A percentile compares a stretch with the other conserved stretches of the same genome.
These are phyloP conservation scores for Phytopythium cucurbitacearum DNA, from an alignment of 352 stramenopile genomes.

Conservation along the genomic window DNA sequence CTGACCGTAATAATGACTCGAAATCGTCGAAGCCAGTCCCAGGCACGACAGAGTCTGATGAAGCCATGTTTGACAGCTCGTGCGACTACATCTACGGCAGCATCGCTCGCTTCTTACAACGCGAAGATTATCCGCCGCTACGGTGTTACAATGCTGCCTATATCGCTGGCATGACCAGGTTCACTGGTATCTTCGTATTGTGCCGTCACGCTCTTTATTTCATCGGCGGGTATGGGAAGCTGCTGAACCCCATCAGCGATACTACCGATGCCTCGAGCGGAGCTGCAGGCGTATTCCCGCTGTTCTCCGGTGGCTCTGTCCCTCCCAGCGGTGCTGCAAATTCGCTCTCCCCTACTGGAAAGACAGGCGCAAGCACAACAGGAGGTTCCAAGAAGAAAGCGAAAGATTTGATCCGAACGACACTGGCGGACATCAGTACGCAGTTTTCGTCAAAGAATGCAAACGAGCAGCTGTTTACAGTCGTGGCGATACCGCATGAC, in stretches of 20 bases:
- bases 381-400: conserved; percentile 34
- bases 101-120: conserved; percentile 57
- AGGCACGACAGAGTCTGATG: conserved; percentile 4
- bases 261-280: not conserved
- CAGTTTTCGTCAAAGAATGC: conserved; percentile 39
- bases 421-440: conserved; percentile 43
- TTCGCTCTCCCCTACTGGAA: conserved; percentile 8
- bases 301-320: conserved; percentile 2
- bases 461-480: conserved; percentile 35
- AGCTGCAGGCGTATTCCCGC: not conserved
- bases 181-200: conserved; percentile 48
- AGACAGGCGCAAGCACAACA: conserved; percentile 4
- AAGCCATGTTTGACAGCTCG: conserved; percentile 39
- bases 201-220: conserved; percentile 60
- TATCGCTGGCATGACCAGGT: conserved; percentile 57
- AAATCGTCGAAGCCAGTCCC: conserved; percentile 10
- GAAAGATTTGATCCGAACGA: conserved; percentile 46
- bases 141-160: conserved; percentile 54
- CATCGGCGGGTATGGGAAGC: conserved; percentile 55
- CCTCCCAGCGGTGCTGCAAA: conserved; percentile 2
- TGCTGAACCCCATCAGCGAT: conserved; percentile 20
- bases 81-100: conserved; percentile 47
- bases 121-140: conserved; percentile 59
- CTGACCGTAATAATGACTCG: conserved; percentile 5
- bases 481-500: conserved; percentile 25